Conservation (phyloP, 441 rosid species). For the Flueggea neowawraea region DNA sequence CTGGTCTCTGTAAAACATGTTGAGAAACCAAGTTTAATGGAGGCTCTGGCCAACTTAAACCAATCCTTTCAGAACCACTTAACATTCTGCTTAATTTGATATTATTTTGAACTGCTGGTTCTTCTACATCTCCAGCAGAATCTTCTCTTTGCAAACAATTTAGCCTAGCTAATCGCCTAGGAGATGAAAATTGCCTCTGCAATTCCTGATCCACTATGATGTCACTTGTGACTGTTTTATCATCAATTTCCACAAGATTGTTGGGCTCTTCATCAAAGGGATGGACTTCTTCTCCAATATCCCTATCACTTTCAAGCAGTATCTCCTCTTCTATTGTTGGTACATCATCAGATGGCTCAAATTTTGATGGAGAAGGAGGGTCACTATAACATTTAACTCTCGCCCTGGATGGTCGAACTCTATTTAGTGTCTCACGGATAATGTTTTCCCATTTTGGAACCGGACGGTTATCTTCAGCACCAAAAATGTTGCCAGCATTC, state of each 20-base stretch:
- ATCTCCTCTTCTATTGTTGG: conserved; percentile 73
- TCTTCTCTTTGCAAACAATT: conserved; percentile 50
- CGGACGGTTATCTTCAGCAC: conserved; percentile 87
- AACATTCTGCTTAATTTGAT: conserved; percentile 49
- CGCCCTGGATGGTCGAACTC: conserved; percentile 42
- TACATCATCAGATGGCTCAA: conserved; percentile 63
- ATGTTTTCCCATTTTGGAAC: conserved; percentile 81
- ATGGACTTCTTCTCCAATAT: conserved; percentile 73
- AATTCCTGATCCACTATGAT: conserved; percentile 30
- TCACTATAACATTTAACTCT: conserved; percentile 79
- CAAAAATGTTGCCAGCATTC: conserved; percentile 92
- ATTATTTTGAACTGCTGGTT: conserved; percentile 19
- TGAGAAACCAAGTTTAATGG: conserved; percentile 63
- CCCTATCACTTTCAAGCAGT: conserved; percentile 68
- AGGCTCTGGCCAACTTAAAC: conserved; percentile 93
- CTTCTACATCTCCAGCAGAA: no score
- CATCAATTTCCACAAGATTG: conserved; percentile 21
- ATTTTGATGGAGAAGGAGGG: conserved; percentile 92
- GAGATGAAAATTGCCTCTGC: conserved; percentile 52
- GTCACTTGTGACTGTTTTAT: conserved; percentile 10
- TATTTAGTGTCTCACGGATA: conserved; percentile 64
- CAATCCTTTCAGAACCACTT: conserved; percentile 76
- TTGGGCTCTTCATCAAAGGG: conserved; percentile 63
- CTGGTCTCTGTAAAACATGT: conserved; percentile 56
- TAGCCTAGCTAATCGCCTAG: conserved; percentile 59